These are phyloP conservation scores for Rubia yunnanensis DNA, from an alignment of 257 asterid species.

Conservation along the genomic window DNA sequence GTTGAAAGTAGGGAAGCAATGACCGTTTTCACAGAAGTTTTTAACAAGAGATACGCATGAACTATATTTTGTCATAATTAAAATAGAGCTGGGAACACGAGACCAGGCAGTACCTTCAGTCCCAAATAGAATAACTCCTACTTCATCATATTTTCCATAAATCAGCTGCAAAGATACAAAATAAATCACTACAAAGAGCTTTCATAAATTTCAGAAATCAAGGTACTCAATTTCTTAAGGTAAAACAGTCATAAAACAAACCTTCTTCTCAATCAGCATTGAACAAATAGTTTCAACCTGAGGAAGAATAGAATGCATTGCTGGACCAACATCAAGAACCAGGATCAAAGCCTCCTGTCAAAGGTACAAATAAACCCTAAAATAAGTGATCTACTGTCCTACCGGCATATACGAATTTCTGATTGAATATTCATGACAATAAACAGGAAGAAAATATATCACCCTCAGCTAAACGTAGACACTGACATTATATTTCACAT, in stretches of 20 bases:
- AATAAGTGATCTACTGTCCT: not conserved
- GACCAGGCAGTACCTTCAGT: conserved; percentile 50
- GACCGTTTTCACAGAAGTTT: not conserved
- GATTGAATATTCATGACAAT: not conserved
- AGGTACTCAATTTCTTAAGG: not conserved
- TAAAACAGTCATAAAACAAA: conserved; percentile 9
- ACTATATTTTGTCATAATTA: not conserved
- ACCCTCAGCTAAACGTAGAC: not conserved
- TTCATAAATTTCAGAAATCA: not conserved
- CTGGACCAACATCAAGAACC: conserved; percentile 88
- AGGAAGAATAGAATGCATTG: conserved; percentile 73
- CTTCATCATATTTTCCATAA: conserved; percentile 66
- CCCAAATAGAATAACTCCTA: conserved; percentile 73
- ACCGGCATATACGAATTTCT: not conserved
- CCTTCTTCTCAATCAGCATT: conserved; percentile 83
- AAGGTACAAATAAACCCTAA: not conserved
- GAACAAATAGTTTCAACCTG: conserved; percentile 79
- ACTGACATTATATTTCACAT: too few relatives aligned
- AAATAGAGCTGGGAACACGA: not conserved
- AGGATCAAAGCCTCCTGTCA: conserved; percentile 70
- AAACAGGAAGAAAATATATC: not conserved
- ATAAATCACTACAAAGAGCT: conserved; percentile 1
- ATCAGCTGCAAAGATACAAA: conserved; percentile 51
- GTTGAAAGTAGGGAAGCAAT: not conserved
- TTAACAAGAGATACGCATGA: not conserved